A percentile compares a stretch with the other conserved stretches of the same genome.
Evolutionary conservation across 139 green algal species (phyloP).

Genomic region (Picochlorum sp.): DNA sequence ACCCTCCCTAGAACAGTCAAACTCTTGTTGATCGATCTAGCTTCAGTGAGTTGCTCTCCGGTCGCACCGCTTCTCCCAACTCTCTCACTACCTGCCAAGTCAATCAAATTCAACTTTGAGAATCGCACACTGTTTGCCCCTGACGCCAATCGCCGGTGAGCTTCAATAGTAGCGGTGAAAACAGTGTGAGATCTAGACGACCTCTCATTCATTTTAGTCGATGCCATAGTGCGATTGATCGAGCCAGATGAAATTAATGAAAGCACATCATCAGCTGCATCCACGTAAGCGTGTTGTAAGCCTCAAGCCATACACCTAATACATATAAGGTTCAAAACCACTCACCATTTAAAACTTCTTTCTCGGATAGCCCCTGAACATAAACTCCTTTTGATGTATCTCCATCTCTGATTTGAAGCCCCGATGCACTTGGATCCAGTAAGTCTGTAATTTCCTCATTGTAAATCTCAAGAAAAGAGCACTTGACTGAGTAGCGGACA

Average conservation of each 20-base stretch:
- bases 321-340: too few species aligned
- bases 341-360: constrained; percentile 53
- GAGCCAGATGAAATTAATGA: constrained; percentile 50
- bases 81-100: constrained; percentile 89
- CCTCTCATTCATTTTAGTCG: constrained; percentile 80
- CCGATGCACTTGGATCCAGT: constrained; percentile 30
- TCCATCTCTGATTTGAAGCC: constrained; percentile 55
- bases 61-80: constrained; percentile 46
- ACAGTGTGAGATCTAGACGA: constrained; percentile 83
- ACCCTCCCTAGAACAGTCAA: constrained; percentile 84
- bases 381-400: constrained; percentile 64
- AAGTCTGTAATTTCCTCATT: constrained; percentile 91
- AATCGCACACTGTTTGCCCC: constrained; percentile 39
- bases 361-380: constrained; percentile 72
- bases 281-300: too few species aligned
- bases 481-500: constrained; percentile 25
- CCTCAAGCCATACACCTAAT: neutral
- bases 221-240: constrained; percentile 56
- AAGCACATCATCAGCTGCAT: constrained; percentile 62
- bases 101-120: constrained; percentile 85
- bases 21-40: constrained; percentile 91
- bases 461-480: constrained; percentile 85
- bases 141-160: constrained; percentile 15
- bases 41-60: constrained; percentile 85
- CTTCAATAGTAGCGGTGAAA: constrained; percentile 57